Percentiles rank a stretch among this genome's conserved stretches.
phyloP scores from a whole-genome alignment of 2,329 filamentous ascomycete species.

The Ambrosiella cleistominuta region DNA sequence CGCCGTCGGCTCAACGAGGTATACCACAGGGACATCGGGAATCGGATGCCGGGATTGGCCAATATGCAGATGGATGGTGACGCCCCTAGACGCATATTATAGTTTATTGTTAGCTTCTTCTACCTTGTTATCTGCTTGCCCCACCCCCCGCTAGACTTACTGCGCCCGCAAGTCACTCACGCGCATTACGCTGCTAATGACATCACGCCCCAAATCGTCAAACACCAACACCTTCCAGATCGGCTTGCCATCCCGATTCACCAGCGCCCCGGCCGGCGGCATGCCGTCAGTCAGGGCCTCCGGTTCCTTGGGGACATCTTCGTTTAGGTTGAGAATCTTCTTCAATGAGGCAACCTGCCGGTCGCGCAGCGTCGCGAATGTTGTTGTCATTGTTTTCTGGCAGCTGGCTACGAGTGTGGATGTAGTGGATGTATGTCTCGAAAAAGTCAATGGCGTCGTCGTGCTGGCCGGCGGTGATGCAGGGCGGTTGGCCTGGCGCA shows the following conservation, averaged over 20 bases:
- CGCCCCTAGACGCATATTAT: constrained; percentile 30
- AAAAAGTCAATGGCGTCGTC: neutral
- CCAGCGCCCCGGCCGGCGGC: constrained; percentile 56
- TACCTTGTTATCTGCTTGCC: neutral
- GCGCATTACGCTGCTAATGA: constrained; percentile 87
- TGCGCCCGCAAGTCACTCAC: constrained; percentile 84
- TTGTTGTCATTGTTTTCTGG: no score
- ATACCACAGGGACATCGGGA: constrained; percentile 89
- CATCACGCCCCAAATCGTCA: constrained; percentile 76
- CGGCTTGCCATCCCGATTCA: constrained; percentile 74
- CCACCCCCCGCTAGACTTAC: constrained; percentile 16
- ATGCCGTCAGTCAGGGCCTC: constrained; percentile 42
- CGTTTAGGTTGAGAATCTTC: constrained; percentile 89
- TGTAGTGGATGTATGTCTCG: neutral
- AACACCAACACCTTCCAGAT: constrained; percentile 98
- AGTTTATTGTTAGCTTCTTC: neutral
- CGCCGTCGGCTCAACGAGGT: constrained; percentile 77
- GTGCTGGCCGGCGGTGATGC: neutral
- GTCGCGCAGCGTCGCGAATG: constrained; percentile 8
- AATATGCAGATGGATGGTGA: constrained; percentile 79
- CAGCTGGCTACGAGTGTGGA: neutral
- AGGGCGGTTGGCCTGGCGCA: neutral
- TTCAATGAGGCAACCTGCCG: constrained; percentile 46
- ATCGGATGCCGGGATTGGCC: constrained; percentile 57
- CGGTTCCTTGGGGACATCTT: constrained; percentile 41